Evolutionary conservation across 495 filamentous ascomycete genomes (phyloP), one percentile per base, ranked within the genome.

Genomic region (Tuber borchii): DNA sequence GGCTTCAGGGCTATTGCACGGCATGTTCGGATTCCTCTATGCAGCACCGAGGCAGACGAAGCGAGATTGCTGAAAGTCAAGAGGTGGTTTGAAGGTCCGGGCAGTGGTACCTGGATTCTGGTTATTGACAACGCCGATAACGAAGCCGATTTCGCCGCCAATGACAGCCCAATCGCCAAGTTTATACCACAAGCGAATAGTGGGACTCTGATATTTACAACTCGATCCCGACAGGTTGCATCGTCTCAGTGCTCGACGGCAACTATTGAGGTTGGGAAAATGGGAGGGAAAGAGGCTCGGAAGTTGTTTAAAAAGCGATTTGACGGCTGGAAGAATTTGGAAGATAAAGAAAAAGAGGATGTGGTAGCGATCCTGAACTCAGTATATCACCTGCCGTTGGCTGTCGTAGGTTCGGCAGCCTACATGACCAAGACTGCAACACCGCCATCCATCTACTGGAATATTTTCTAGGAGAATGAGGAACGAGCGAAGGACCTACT

Each of bases 111-210:
- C 40, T 86, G 84, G 83, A 75, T 85, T 39, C 74, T 86, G 46
- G 75, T 85, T 65, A 56, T 86, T 40, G 83, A 85, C 76, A 84
- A 85, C 51, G 82, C 83, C 1, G 84, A 86, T 73, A 77, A 86
- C 72, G 40, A 83, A 46, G 22, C 65, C 16, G 40, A 73, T 26
- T 83, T 83, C 70, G 42, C 1, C 16, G 5, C 16, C 3, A 40
- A 40, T 12, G 12, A 46, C 17, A 46, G 45, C 45, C 45, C 45
- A 46, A 46, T 46, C 45, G 45, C 45, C 65, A 73, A 69, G 46
- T 80, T 70, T 26, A 56, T 83, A 72, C 82, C 76, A 0, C 73
- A 71, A 17, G 69, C 75, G 10, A 69, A 44, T 20, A 79, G 76
- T 12, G 82, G 83, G 51, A 83, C 78, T 2, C 70, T 84, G 5